Percentiles rank a stretch among this genome's conserved stretches.
phyloP scores from a whole-genome alignment of 345 rosid species.

The Barbarea vulgaris region DNA sequence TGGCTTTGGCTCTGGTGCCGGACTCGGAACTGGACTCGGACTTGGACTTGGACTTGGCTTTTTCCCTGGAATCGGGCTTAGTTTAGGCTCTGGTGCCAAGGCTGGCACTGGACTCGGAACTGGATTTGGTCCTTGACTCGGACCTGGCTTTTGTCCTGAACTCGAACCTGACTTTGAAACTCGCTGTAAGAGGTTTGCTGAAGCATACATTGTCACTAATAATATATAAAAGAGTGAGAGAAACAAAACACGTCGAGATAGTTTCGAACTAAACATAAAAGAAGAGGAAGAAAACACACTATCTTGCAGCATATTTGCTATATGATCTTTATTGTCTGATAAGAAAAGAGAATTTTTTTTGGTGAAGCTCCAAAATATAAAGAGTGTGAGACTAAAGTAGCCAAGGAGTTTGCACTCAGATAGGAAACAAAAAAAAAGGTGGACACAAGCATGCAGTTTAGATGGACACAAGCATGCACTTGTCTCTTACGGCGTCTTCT shows the following conservation, averaged over 20 bases:
- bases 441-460: conserved; percentile 31
- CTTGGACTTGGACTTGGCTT: not conserved
- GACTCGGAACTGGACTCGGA: not conserved
- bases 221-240: conserved; percentile 5
- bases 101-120: not conserved
- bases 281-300: conserved; percentile 13
- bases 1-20: not conserved
- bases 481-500: conserved; percentile 19
- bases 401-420: not conserved
- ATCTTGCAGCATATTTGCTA: conserved; percentile 17
- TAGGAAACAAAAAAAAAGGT: not conserved
- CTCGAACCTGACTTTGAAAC: not conserved
- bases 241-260: conserved; percentile 26
- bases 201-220: conserved; percentile 23
- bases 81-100: not conserved
- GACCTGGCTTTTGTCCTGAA: not conserved
- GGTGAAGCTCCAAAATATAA: conserved; percentile 28
- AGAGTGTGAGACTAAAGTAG: not conserved
- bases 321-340: not conserved
- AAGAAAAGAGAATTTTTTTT: not conserved
- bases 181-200: conserved; percentile 19
- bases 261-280: conserved; percentile 10
- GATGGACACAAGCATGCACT: conserved; percentile 18
- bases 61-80: not conserved
- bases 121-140: not conserved